These are phyloP conservation scores for Boletus speciosus DNA, from an alignment of 768 basidiomycete species.

Conservation along the genomic window DNA sequence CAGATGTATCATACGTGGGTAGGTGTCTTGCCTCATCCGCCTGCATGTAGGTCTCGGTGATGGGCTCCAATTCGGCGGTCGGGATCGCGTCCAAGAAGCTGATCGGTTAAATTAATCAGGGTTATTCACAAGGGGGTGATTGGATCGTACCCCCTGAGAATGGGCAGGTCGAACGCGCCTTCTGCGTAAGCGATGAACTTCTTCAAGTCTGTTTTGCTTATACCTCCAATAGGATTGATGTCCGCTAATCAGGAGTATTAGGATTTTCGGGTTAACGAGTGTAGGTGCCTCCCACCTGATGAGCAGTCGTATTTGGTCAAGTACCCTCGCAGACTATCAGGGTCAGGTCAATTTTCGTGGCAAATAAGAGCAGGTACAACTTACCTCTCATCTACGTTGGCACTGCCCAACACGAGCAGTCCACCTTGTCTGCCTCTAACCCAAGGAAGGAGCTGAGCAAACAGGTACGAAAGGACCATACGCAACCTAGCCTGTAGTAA, in stretches of 20 bases:
- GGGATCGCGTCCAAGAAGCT: slow-evolving; percentile 92
- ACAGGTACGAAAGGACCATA: slow-evolving; percentile 94
- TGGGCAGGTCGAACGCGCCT: slow-evolving; percentile 75
- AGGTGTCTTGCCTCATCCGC: slow-evolving; percentile 74
- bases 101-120: not conserved
- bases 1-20: not conserved
- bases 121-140: not conserved
- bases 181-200: slow-evolving; percentile 88
- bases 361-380: not conserved
- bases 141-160: slow-evolving; percentile 62
- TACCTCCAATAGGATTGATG: slow-evolving; percentile 96
- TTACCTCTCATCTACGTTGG: slow-evolving; percentile 97
- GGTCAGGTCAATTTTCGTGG: not conserved
- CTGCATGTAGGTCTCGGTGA: slow-evolving; percentile 91
- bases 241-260: slow-evolving; percentile 55
- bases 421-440: slow-evolving; percentile 81
- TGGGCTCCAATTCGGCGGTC: slow-evolving; percentile 95
- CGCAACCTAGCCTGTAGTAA: slow-evolving; percentile 73
- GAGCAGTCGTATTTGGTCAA: slow-evolving; percentile 98
- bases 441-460: slow-evolving; percentile 93
- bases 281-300: slow-evolving; percentile 48
- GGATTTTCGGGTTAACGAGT: not conserved
- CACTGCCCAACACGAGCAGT: slow-evolving; percentile 92
- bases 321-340: slow-evolving; percentile 82
- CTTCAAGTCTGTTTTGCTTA: slow-evolving; percentile 97